Evolutionary conservation across 768 basidiomycete genomes (phyloP).

Genomic region (Tylopilus plumbeoviolaceoides): DNA sequence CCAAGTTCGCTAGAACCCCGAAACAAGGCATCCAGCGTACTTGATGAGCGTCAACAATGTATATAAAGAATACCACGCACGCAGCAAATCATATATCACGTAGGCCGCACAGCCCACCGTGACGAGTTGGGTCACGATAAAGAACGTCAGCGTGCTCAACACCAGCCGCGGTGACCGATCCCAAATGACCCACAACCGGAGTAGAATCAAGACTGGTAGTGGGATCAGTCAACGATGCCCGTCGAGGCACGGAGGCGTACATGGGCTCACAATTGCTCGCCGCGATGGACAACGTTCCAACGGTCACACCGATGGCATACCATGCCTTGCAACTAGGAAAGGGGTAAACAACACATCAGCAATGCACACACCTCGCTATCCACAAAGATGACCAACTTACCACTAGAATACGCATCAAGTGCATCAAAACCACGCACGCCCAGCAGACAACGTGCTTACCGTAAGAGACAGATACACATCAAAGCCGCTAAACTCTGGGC

Average conservation of each 20-base stretch:
- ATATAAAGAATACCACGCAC: slow-evolving; percentile 16
- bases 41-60: background rate
- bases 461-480: slow-evolving; percentile 5
- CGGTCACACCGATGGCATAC: slow-evolving; percentile 14
- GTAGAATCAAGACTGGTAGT: slow-evolving; percentile 34
- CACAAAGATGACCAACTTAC: slow-evolving; percentile 9
- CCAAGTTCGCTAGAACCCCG: slow-evolving; percentile 13
- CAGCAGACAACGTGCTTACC: slow-evolving; percentile 6
- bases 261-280: slow-evolving; percentile 33
- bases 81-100: slow-evolving; percentile 23
- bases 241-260: background rate
- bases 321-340: slow-evolving; percentile 24
- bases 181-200: slow-evolving; percentile 40
- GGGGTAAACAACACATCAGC: slow-evolving; percentile 1
- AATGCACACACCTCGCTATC: background rate
- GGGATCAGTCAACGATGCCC: slow-evolving; percentile 1
- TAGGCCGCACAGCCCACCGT: slow-evolving; percentile 22
- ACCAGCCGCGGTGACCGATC: slow-evolving; percentile 26
- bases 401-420: slow-evolving; percentile 4
- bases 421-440: background rate
- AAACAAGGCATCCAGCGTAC: too few species aligned
- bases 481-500: slow-evolving; percentile 23
- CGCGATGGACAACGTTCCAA: slow-evolving; percentile 35
- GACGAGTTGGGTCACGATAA: slow-evolving; percentile 27
- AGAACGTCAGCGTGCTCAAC: slow-evolving; percentile 27